Conservation (phyloP, 176 grass and related monocot genomes). For the Hsuehochloa calcarea region DNA sequence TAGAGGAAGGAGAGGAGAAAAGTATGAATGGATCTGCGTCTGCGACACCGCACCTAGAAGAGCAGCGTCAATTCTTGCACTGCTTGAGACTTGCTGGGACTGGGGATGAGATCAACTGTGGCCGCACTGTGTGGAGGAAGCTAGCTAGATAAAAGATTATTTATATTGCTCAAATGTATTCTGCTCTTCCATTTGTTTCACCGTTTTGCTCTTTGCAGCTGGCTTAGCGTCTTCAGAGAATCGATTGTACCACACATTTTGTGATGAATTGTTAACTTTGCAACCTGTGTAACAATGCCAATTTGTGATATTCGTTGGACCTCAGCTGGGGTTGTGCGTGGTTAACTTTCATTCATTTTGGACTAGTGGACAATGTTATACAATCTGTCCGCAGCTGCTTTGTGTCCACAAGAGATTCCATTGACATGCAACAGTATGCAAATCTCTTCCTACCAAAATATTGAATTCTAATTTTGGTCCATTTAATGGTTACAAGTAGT, state of each 20-base stretch:
- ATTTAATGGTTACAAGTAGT: not conserved
- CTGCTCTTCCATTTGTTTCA: not conserved
- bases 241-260: constrained; percentile 44
- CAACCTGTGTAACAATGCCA: constrained; percentile 9
- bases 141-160: constrained; percentile 50
- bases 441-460: not conserved
- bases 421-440: not conserved
- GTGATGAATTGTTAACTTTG: constrained; percentile 27
- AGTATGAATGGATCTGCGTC: constrained; percentile 54
- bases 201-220: constrained; percentile 5
- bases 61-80: constrained; percentile 64
- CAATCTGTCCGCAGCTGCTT: not conserved
- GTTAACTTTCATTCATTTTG: not conserved
- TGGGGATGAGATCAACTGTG: constrained; percentile 83
- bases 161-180: constrained; percentile 13
- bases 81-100: constrained; percentile 69
- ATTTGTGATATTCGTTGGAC: constrained; percentile 11
- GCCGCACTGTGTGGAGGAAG: constrained; percentile 88
- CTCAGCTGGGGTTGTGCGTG: not conserved
- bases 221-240: not conserved
- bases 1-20: constrained; percentile 53
- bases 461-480: not conserved
- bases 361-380: not conserved
- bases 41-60: constrained; percentile 34
- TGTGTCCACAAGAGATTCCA: not conserved